Evolutionary conservation across 2,329 filamentous ascomycete genomes (phyloP).

Genomic region (Fusarium graminum): DNA sequence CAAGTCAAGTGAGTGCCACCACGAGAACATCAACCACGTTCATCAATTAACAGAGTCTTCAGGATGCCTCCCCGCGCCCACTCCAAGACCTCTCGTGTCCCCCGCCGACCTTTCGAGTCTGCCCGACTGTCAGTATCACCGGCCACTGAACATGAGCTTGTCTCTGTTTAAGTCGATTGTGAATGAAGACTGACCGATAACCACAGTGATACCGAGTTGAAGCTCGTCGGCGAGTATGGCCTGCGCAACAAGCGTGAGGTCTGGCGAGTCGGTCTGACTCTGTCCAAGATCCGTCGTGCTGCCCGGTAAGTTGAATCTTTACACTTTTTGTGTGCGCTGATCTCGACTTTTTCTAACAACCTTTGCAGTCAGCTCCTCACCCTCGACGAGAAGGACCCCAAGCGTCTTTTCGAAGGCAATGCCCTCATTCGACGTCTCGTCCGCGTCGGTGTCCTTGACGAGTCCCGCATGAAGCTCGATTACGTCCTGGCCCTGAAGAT

Average conservation of each 20-base stretch:
- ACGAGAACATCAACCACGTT: conserved; percentile 25
- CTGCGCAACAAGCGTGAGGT: conserved; percentile 99
- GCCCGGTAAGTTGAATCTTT: conserved; percentile 77
- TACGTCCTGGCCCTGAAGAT: conserved; percentile 99
- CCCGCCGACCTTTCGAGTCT: conserved; percentile 98
- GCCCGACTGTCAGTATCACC: conserved; percentile 97
- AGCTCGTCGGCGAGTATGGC: conserved; percentile 99
- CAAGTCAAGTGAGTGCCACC: conserved; percentile 56
- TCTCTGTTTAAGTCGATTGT: conserved; percentile 95
- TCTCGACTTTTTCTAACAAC: conserved; percentile 43
- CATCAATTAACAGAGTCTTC: conserved; percentile 49
- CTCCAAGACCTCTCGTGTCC: conserved; percentile 99
- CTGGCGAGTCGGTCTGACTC: conserved; percentile 98
- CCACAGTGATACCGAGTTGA: conserved; percentile 96
- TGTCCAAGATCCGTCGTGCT: conserved; percentile 99
- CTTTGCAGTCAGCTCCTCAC: conserved; percentile 94
- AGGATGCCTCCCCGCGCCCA: conserved; percentile 73
- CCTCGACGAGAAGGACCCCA: conserved; percentile 99
- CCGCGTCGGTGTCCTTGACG: conserved; percentile 99
- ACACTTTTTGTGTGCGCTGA: conserved; percentile 5
- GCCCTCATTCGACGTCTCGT: conserved; percentile 99
- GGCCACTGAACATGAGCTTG: conserved; percentile 99
- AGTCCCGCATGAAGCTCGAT: conserved; percentile 99
- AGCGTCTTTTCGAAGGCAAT: conserved; percentile 99
- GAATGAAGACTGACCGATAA: conserved; percentile 75